Evolutionary conservation across 148 eudicot species (phyloP).

Genomic region (Linanthus parryae): DNA sequence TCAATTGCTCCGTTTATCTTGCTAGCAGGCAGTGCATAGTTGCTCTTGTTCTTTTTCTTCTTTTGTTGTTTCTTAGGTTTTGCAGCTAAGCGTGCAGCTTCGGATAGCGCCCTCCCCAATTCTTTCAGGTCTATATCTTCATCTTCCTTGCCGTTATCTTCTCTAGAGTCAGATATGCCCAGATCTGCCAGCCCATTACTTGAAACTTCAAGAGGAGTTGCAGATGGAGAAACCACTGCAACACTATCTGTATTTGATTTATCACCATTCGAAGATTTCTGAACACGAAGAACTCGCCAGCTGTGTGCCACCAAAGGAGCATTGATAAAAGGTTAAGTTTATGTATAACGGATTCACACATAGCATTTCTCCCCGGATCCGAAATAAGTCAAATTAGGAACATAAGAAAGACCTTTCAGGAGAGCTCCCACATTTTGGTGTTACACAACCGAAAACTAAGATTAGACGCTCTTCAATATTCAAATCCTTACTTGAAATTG

Average conservation of each 20-base stretch:
- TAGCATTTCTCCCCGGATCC: no score
- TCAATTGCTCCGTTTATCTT: constrained; percentile 21
- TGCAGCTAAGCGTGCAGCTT: constrained; percentile 56
- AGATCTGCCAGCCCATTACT: constrained; percentile 35
- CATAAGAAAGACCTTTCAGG: constrained; percentile 32
- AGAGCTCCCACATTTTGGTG: constrained; percentile 41
- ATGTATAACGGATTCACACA: neutral
- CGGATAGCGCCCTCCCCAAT: constrained; percentile 61
- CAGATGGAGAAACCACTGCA: constrained; percentile 17
- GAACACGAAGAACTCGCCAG: constrained; percentile 84
- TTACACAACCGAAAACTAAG: constrained; percentile 64
- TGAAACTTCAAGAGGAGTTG: constrained; percentile 25
- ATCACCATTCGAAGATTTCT: constrained; percentile 33
- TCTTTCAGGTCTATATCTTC: constrained; percentile 57
- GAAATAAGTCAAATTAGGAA: no score
- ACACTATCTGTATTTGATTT: constrained; percentile 14
- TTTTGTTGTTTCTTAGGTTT: constrained; percentile 24
- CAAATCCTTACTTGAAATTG: constrained; percentile 36
- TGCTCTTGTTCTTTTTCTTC: no score
- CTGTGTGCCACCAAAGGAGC: constrained; percentile 28
- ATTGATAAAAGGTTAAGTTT: neutral
- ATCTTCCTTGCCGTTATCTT: constrained; percentile 28
- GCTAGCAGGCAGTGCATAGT: constrained; percentile 15
- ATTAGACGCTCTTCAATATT: constrained; percentile 66
- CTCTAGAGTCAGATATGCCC: constrained; percentile 36